phyloP scores from a whole-genome alignment of 2,329 filamentous ascomycete genomes.

The Pleoardoris graminearum region DNA sequence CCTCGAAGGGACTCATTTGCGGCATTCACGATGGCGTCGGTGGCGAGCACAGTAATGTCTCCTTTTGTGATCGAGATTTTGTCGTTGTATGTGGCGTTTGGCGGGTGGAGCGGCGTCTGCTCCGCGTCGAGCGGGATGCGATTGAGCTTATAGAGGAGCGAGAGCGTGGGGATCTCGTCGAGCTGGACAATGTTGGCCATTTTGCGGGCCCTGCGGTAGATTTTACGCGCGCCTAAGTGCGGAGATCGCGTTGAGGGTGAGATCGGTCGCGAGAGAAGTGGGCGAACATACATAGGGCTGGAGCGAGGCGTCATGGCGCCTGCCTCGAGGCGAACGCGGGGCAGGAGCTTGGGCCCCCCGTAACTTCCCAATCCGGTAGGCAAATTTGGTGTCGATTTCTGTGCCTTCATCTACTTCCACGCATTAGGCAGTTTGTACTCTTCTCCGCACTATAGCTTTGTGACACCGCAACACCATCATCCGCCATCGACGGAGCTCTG shows the following conservation, averaged over 20 bases:
- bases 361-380: not conserved
- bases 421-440: too few relatives aligned
- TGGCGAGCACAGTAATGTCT: constrained; percentile 78
- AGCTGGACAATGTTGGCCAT: constrained; percentile 43
- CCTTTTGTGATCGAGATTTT: constrained; percentile 70
- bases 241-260: not conserved
- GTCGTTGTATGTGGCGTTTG: constrained; percentile 57
- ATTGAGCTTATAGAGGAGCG: constrained; percentile 65
- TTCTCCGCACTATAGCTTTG: too few relatives aligned
- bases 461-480: too few relatives aligned
- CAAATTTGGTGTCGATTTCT: not conserved
- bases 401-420: too few relatives aligned
- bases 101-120: constrained; percentile 15
- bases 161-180: constrained; percentile 64
- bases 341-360: constrained; percentile 1
- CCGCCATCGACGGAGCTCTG: too few relatives aligned
- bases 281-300: too few relatives aligned
- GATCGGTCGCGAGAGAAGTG: not conserved
- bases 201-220: constrained; percentile 5
- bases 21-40: constrained; percentile 90
- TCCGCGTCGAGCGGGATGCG: constrained; percentile 47
- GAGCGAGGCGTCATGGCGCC: too few relatives aligned
- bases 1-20: constrained; percentile 79
- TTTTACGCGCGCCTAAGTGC: not conserved
- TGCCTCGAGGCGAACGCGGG: too few relatives aligned